Base-by-base conservation (phyloP, 352 stramenopile species). In the Aphanomyces euteiches region DNA sequence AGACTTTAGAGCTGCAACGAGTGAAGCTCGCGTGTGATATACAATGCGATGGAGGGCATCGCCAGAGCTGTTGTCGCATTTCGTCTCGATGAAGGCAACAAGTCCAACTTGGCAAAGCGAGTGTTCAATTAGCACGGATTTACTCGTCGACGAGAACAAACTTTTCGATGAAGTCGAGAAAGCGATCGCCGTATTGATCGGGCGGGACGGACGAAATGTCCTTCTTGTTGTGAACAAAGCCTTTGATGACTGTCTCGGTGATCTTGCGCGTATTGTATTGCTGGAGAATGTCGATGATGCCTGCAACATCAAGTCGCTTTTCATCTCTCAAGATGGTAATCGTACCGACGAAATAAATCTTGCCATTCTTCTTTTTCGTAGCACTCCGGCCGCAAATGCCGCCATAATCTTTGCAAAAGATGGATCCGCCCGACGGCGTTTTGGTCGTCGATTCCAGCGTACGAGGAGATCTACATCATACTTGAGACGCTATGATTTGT, bases 201-300 rank as follows among this genome's bases (percentile, higher is more conserved):
- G 91, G 84, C 43, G 90, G 82, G 39, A 97, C 87, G 13, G 83
- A 78, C 63, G 88, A 96, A 57, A 97, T 96, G 74, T 97, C 80
- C 61, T 90, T 92, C 41, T 81, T 77, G 67, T 97, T 90, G 77
- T 93, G 79, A 4, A 85, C 78, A 8, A 97, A 71, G 19, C 84
- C 83, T 66, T 97, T 97, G 74, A 97, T 81, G 61, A 95, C 81
- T 15, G 85, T 97, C 77, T 98, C 92, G 6, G 82, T 86, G 56
- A 92, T 87, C 81, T 98, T 98, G 39, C 83, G 80, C 37, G 80
- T 85, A 74, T 97, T 98, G 79, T 97, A 98, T 73, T 96, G 87
- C 79, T 98, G 92, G 56, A 98, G 56, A 54, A 98, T 98, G 73
- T 98, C 93, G 66, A 98, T 98, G 47, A 98, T 82, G 34, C 92